A percentile compares a stretch with the other conserved stretches of the same genome.
Evolutionary conservation across 192 early-diverging fungal genomes (phyloP).

Genomic region (Ambispora gerdemannii): DNA sequence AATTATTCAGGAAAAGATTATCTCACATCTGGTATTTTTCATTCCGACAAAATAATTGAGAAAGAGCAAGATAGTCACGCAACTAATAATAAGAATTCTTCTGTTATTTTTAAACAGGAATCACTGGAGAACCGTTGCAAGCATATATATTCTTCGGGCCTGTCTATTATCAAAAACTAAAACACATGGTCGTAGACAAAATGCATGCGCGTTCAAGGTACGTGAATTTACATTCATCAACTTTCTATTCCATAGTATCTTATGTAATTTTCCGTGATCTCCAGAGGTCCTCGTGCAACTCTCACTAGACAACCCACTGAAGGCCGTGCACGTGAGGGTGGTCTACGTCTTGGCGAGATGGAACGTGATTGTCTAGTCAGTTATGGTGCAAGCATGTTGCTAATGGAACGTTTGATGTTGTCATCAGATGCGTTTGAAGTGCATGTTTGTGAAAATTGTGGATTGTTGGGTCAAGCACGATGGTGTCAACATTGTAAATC

Average conservation of each 20-base stretch:
- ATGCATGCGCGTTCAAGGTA: conserved; percentile 91
- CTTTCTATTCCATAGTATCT: neutral
- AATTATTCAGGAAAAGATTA: conserved; percentile 97
- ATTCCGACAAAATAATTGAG: neutral
- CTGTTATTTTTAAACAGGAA: too few species aligned
- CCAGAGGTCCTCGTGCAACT: conserved; percentile 82
- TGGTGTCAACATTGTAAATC: conserved; percentile 94
- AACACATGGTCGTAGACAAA: conserved; percentile 99
- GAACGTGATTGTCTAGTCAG: conserved; percentile 97
- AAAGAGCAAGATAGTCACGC: too few species aligned
- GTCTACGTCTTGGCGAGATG: conserved; percentile 97
- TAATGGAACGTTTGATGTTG: conserved; percentile 91
- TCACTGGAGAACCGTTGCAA: conserved; percentile 84
- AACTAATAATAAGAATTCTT: too few species aligned
- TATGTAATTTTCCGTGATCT: conserved; percentile 24
- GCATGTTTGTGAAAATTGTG: conserved; percentile 86
- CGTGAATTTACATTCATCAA: neutral
- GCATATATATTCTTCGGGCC: conserved; percentile 98
- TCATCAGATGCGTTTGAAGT: conserved; percentile 93
- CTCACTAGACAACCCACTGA: conserved; percentile 96
- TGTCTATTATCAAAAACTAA: conserved; percentile 95
- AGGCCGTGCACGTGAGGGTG: conserved; percentile 95
- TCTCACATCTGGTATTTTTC: conserved; percentile 72
- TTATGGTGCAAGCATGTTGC: conserved; percentile 89
- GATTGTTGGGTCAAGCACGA: conserved; percentile 81